A percentile compares a stretch with the other conserved stretches of the same genome.
Conservation (phyloP, 164 flowering plant genomes). For the Piper betle region DNA sequence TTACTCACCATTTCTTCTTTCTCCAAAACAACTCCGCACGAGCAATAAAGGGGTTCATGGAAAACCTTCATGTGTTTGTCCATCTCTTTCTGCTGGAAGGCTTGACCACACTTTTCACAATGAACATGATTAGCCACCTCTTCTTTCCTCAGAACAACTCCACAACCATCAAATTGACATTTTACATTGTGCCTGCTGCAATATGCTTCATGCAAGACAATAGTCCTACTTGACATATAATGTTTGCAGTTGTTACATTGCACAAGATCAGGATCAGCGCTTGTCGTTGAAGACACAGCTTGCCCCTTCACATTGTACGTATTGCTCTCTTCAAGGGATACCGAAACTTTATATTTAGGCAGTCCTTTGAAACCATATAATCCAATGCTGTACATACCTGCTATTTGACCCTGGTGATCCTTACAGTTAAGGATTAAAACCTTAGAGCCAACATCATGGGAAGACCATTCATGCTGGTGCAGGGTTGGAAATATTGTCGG, state of each 20-base stretch:
- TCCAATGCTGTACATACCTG: conserved; percentile 69
- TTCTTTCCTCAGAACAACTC: conserved; percentile 67
- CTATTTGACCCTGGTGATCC: conserved; percentile 35
- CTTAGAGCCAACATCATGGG: conserved; percentile 88
- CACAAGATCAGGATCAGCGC: conserved; percentile 39
- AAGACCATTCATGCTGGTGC: conserved; percentile 93
- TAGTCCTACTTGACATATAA: conserved; percentile 61
- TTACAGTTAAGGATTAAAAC: conserved; percentile 49
- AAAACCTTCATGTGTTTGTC: conserved; percentile 93
- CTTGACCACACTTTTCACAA: conserved; percentile 68
- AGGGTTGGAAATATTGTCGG: conserved; percentile 70
- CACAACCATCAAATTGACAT: conserved; percentile 71
- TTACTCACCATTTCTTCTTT: conserved; percentile 86
- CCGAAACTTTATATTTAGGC: conserved; percentile 40
- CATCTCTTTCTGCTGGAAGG: conserved; percentile 62
- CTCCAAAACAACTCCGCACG: conserved; percentile 79
- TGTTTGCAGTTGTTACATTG: conserved; percentile 77
- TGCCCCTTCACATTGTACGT: conserved; percentile 33
- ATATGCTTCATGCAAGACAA: conserved; percentile 81
- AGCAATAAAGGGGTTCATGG: conserved; percentile 78
- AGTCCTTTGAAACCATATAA: conserved; percentile 82
- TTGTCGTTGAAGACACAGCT: conserved; percentile 33
- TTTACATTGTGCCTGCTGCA: conserved; percentile 71
- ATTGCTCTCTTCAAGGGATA: conserved; percentile 30
- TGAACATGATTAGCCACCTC: conserved; percentile 70